Evolutionary conservation across 495 filamentous ascomycete genomes (phyloP), one percentile per base, ranked within the genome.

Genomic region (Echria macrotheca): DNA sequence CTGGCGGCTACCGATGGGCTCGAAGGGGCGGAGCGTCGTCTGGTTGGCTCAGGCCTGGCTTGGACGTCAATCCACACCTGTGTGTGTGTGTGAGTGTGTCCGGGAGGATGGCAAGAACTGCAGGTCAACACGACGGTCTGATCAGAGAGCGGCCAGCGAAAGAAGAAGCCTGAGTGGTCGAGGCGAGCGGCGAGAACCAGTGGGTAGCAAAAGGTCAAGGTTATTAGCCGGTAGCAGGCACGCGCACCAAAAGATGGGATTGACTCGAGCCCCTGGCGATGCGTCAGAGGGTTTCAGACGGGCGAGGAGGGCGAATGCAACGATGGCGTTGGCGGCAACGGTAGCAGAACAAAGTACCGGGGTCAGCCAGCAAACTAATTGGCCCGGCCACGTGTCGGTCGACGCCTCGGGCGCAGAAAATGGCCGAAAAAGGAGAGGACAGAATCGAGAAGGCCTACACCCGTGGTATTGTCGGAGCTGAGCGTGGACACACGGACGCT

Each of bases 271-370:
- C 55, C 63, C 55, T 52, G 52, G 53, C 31, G 36, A 59, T 62
- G 60, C 60, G 58, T 66, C 63, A 61, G 60, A 50, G 25, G 17
- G 63, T 66, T 66, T 64, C 62, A 68, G 58, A 50, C 49, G 32
- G 7, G 50, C 47, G 47, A 45, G 52, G 39, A 47, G 54, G 25
- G 31, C 50, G 57, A 57, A 63, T 58, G 57, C 52, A 26, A 56
- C 59, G 58, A 50, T 14, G 42, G 21, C 31, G 32, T 28, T 24
- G 50, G 42, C 21, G 21, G 46, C 46, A 44, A 37, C 14, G 45
- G 31, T 15, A 28, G 26, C 17, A 46, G 38, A 9, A 24, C 17
- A 41, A 17, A 25, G n/a, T 19, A 32, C 11, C 10, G 23, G 14
- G 39, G 40, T 21, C 31, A 28, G 19, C 24, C n/a, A n/a, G n/a